A percentile compares a stretch with the other conserved stretches of the same genome.
These are phyloP conservation scores for Austroboletus novae-zelandiae DNA, from an alignment of 1,284 basidiomycete genomes.

Conservation along the genomic window DNA sequence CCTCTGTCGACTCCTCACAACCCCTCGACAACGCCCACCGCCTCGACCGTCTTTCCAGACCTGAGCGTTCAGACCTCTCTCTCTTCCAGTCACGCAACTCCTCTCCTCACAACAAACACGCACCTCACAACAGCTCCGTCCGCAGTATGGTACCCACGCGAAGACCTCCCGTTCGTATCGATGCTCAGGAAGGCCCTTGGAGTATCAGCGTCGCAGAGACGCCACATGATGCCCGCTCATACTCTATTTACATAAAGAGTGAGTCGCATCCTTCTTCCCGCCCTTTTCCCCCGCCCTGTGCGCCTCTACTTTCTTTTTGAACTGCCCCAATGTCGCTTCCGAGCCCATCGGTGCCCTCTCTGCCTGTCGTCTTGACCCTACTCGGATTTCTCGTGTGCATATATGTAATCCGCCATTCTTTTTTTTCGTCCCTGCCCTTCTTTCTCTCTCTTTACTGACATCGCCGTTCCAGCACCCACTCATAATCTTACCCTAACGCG, in stretches of 20 bases:
- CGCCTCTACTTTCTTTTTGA: constrained; percentile 25
- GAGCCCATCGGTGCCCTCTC: constrained; percentile 23
- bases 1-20: constrained; percentile 30
- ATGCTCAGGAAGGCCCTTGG: constrained; percentile 69
- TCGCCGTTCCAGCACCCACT: constrained; percentile 63
- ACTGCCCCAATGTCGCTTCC: constrained; percentile 25
- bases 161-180: constrained; percentile 47
- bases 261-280: constrained; percentile 36
- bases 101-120: constrained; percentile 33
- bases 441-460: constrained; percentile 26
- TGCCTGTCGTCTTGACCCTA: constrained; percentile 16
- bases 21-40: constrained; percentile 21
- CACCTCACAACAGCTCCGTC: constrained; percentile 29
- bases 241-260: constrained; percentile 72
- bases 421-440: constrained; percentile 13
- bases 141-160: constrained; percentile 36
- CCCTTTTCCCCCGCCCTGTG: constrained; percentile 20
- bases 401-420: constrained; percentile 15
- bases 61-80: constrained; percentile 34
- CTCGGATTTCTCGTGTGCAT: constrained; percentile 15
- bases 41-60: constrained; percentile 26
- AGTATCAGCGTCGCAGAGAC: constrained; percentile 72
- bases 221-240: constrained; percentile 55
- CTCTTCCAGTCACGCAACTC: constrained; percentile 35
- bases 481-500: constrained; percentile 86